A percentile compares a stretch with the other conserved stretches of the same genome.
Conservation (phyloP, 2,329 filamentous ascomycete genomes). For the Dactylellina haptotyla region DNA sequence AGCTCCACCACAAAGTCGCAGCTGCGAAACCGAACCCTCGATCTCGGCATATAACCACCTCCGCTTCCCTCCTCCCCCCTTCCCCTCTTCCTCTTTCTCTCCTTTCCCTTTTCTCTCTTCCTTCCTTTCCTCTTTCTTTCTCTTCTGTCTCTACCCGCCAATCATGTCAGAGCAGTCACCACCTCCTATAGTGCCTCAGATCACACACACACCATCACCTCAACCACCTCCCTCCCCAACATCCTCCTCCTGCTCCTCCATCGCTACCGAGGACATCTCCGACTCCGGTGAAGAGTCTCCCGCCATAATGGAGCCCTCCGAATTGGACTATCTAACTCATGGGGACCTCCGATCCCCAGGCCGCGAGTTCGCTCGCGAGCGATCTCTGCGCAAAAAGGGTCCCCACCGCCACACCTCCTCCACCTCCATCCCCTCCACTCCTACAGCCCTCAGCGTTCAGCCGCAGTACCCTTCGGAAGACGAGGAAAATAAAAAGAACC, state of each 20-base stretch:
- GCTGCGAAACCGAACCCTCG: slow-evolving; percentile 5
- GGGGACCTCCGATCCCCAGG: slow-evolving; percentile 49
- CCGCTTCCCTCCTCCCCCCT: slow-evolving; percentile 10
- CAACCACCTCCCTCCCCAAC: slow-evolving; percentile 26
- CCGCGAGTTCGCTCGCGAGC: slow-evolving; percentile 47
- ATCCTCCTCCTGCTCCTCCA: slow-evolving; percentile 35
- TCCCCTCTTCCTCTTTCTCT: slow-evolving; percentile 6
- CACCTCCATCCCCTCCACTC: slow-evolving; percentile 22
- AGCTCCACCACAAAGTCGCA: slow-evolving; percentile 5
- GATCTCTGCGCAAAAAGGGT: slow-evolving; percentile 48
- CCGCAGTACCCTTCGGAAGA: slow-evolving; percentile 44
- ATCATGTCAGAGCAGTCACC: slow-evolving; percentile 51
- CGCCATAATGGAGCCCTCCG: slow-evolving; percentile 46
- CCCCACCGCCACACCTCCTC: slow-evolving; percentile 40
- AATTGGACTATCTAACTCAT: slow-evolving; percentile 45
- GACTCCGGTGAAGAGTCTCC: slow-evolving; percentile 49
- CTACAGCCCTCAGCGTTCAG: slow-evolving; percentile 24
- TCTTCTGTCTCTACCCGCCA: not conserved
- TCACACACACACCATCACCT: slow-evolving; percentile 30
- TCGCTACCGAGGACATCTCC: slow-evolving; percentile 51
- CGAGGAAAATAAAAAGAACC: slow-evolving; percentile 35
- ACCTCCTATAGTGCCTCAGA: slow-evolving; percentile 48
- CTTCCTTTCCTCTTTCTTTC: not conserved
- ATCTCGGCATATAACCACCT: slow-evolving; percentile 36
- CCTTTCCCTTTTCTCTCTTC: not conserved